Percentiles rank a stretch among this genome's conserved stretches.
Conservation (phyloP, 164 flowering plant genomes). For the Sedum album region DNA sequence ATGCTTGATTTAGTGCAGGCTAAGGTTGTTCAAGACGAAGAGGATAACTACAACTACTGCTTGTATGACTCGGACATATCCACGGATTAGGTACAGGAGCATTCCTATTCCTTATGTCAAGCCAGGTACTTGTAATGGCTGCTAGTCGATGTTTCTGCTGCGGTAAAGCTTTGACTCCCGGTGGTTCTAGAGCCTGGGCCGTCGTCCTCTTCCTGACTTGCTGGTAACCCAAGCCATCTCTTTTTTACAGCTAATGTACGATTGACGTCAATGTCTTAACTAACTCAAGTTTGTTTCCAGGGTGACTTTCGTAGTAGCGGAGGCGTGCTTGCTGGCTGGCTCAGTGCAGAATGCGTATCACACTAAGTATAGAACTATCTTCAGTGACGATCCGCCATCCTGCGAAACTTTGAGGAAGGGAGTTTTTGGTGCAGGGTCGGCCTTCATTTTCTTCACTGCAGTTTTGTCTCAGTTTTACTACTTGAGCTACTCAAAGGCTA, state of each 20-base stretch:
- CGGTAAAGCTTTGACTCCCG: slow-evolving; percentile 42
- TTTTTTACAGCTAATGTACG: no score
- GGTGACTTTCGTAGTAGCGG: slow-evolving; percentile 1
- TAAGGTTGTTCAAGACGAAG: slow-evolving; percentile 21
- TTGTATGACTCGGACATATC: slow-evolving; percentile 80
- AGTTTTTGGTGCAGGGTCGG: slow-evolving; percentile 9
- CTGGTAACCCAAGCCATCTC: no score
- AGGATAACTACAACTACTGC: slow-evolving; percentile 41
- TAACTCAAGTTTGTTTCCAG: not conserved
- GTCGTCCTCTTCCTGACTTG: no score
- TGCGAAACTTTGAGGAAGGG: slow-evolving; percentile 10
- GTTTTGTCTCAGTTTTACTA: slow-evolving; percentile 3
- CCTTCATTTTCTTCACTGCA: slow-evolving; percentile 9
- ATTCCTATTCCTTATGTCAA: slow-evolving; percentile 53
- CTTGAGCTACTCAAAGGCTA: not conserved
- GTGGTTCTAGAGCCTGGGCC: no score
- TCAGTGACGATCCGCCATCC: not conserved
- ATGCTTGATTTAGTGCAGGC: slow-evolving; percentile 35
- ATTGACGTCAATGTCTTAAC: not conserved
- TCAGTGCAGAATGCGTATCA: slow-evolving; percentile 4
- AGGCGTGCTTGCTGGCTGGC: slow-evolving; percentile 7
- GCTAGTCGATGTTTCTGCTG: slow-evolving; percentile 91
- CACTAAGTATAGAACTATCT: not conserved
- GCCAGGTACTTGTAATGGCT: slow-evolving; percentile 55
- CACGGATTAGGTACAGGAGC: slow-evolving; percentile 82